Evolutionary conservation across 2,329 filamentous ascomycete genomes (phyloP), one percentile per base, ranked within the genome.

Genomic region (Fonsecaea pedrosoi): DNA sequence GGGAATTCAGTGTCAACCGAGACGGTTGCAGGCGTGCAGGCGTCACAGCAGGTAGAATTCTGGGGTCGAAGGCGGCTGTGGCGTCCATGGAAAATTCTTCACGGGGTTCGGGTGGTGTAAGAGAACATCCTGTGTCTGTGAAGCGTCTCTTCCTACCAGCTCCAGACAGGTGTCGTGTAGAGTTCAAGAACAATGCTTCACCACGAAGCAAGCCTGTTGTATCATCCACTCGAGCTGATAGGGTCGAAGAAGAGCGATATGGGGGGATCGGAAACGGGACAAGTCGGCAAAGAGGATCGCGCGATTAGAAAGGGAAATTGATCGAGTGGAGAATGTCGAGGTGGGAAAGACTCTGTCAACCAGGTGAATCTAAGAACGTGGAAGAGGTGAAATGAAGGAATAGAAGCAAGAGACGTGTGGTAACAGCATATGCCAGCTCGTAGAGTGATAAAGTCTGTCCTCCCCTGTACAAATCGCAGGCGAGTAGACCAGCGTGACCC

Each of bases 11-110:
- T 64, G 48, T 57, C 25, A n/a, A 56, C 32, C 9, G 37, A 48
- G 48, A 50, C 18, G 55, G 48, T 37, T 38, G 57, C 32, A 61
- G 61, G 53, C 34, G 57, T 62, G 18, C 57, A 37, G 64, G 66
- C 32, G 63, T 64, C 42, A 68, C 66, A 62, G 38, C 61, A 64
- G 60, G 64, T 59, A 40, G 53, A 59, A 59, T 67, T 54, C 34
- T 56, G 37, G 57, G 48, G 57, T 40, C 55, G 63, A 57, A 30
- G 35, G 62, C 54, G 40, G 38, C 60, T 68, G 54, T 61, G 68
- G 65, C 62, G 66, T 70, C 68, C 68, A 70, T 70, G 63, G 68
- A 70, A 70, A 70, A 58, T 64, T 60, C 60, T 68, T 66, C 57
- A 70, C 25, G 66, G 65, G 40, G 15, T 30, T 57, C 35, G 60